phyloP scores from a whole-genome alignment of 169 alveolate species.

The Plasmodium inui region DNA sequence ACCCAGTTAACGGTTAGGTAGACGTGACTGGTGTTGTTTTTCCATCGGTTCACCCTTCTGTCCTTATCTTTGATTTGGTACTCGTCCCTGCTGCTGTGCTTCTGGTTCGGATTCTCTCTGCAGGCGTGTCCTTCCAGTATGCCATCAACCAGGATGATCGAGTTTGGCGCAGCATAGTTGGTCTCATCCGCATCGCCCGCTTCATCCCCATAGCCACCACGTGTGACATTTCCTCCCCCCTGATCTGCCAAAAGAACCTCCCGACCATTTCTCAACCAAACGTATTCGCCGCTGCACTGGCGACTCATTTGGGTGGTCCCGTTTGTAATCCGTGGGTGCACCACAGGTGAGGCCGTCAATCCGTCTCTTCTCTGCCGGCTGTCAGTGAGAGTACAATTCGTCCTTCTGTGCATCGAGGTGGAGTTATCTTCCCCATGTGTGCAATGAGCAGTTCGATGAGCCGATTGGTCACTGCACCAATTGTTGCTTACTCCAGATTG shows the following conservation, averaged over 20 bases:
- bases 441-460: background rate
- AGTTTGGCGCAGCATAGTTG: background rate
- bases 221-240: background rate
- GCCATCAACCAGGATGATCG: background rate
- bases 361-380: background rate
- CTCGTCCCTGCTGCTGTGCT: background rate
- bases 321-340: background rate
- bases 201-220: background rate
- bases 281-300: constrained; percentile 11
- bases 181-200: background rate
- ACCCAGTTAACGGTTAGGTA: constrained; percentile 15
- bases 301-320: background rate
- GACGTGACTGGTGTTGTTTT: background rate
- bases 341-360: background rate
- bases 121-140: background rate
- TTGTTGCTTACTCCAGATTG: background rate
- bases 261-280: constrained; percentile 1
- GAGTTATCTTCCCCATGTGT: background rate
- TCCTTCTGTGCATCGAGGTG: background rate
- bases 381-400: background rate
- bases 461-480: background rate
- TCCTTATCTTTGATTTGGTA: background rate
- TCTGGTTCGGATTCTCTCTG: background rate
- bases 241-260: background rate
- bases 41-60: background rate